Conservation (phyloP, 225 moss, liverwort and hornwort genomes). For the Marchantia paleacea region DNA sequence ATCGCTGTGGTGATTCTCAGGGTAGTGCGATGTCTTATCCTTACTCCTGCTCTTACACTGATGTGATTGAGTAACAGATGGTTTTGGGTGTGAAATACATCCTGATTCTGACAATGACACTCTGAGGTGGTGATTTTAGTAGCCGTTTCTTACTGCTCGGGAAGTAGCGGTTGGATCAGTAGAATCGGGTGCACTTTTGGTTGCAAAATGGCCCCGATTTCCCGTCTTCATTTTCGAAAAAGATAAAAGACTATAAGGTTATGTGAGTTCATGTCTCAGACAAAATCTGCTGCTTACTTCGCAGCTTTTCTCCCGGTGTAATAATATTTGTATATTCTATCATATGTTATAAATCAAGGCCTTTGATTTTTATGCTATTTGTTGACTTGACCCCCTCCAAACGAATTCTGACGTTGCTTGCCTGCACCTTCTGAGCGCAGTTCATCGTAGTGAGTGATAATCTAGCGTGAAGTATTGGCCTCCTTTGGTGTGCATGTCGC, state of each 20-base stretch:
- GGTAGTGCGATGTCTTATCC: not conserved
- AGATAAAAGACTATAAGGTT: constrained; percentile 3
- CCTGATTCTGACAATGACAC: not conserved
- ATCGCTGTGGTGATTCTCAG: not conserved
- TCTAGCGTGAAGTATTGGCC: too few species aligned
- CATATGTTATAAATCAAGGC: constrained; percentile 1
- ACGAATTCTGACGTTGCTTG: too few species aligned
- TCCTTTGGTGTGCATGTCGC: too few species aligned
- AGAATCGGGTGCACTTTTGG: not conserved
- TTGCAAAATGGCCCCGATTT: not conserved
- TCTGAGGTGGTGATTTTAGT: constrained; percentile 6
- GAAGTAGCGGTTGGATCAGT: not conserved
- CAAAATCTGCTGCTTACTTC: not conserved
- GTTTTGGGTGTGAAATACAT: not conserved
- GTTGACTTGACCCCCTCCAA: too few species aligned
- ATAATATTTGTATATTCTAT: constrained; percentile 19
- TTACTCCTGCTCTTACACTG: not conserved
- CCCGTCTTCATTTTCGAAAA: not conserved
- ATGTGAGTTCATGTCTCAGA: constrained; percentile 10
- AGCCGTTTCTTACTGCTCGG: constrained; percentile 2
- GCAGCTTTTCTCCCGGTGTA: constrained; percentile 19
- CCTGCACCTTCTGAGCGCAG: too few species aligned
- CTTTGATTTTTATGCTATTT: not conserved
- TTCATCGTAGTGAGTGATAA: too few species aligned
- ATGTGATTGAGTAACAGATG: not conserved